Evolutionary conservation across 2,329 filamentous ascomycete genomes (phyloP).

Genomic region (Xylariaceae sp.): DNA sequence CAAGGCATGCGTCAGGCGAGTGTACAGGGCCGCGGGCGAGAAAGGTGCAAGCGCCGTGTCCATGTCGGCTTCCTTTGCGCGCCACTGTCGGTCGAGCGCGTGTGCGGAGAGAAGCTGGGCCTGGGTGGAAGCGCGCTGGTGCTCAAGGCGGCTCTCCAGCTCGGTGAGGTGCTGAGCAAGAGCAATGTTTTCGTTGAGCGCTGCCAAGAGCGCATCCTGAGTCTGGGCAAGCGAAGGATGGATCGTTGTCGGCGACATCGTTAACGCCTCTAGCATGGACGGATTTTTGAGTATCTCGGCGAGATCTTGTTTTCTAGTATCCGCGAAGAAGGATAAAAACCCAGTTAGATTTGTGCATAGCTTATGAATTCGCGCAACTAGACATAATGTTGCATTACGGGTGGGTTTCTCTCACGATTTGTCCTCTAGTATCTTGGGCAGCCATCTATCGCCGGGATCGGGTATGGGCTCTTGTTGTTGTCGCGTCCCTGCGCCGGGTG

Average conservation of each 20-base stretch:
- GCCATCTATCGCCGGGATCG: constrained; percentile 67
- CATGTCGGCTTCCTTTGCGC: constrained; percentile 81
- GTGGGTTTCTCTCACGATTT: constrained; percentile 58
- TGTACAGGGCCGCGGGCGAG: constrained; percentile 80
- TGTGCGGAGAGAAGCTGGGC: constrained; percentile 77
- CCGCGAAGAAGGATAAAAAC: not conserved
- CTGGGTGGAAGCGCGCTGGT: constrained; percentile 66
- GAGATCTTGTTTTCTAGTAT: constrained; percentile 68
- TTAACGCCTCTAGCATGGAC: constrained; percentile 66
- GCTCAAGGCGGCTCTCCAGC: constrained; percentile 51
- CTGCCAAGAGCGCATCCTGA: constrained; percentile 56
- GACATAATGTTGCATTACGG: not conserved
- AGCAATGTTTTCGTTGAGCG: constrained; percentile 65
- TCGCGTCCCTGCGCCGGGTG: constrained; percentile 5
- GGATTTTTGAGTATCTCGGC: constrained; percentile 61
- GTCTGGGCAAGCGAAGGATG: constrained; percentile 68
- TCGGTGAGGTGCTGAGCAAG: constrained; percentile 59
- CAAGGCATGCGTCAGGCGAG: constrained; percentile 68
- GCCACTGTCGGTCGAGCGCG: constrained; percentile 87
- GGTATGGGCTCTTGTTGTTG: constrained; percentile 35
- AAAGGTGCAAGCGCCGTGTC: constrained; percentile 79
- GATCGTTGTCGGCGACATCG: constrained; percentile 57
- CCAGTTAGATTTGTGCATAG: no score
- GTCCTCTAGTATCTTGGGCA: constrained; percentile 69
- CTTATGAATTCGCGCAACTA: no score